Evolutionary conservation across 495 filamentous ascomycete genomes (phyloP).

Genomic region (Corynascus novoguineensis): DNA sequence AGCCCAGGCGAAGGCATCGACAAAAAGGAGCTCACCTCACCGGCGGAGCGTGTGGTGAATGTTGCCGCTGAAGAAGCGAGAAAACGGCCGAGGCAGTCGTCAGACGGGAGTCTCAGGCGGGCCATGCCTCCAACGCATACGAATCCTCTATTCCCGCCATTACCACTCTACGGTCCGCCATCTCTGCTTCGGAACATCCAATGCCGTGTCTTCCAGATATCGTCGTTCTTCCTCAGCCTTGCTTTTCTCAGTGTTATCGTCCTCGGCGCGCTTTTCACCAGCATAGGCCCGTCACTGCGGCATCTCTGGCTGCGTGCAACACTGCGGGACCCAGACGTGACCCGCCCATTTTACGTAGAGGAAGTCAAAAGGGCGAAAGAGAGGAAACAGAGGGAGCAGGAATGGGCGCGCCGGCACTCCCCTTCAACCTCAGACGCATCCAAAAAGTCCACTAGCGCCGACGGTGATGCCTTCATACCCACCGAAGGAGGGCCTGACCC

Average conservation of each 20-base stretch:
- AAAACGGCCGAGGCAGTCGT: constrained; percentile 18
- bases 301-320: constrained; percentile 45
- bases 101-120: constrained; percentile 34
- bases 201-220: constrained; percentile 52
- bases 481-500: constrained; percentile 76
- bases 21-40: constrained; percentile 7
- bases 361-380: constrained; percentile 46
- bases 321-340: constrained; percentile 50
- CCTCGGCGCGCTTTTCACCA: constrained; percentile 61
- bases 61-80: constrained; percentile 10
- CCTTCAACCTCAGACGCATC: constrained; percentile 17
- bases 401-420: constrained; percentile 52
- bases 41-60: constrained; percentile 12
- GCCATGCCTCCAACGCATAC: constrained; percentile 58
- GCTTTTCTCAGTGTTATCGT: constrained; percentile 72
- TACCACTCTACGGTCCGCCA: constrained; percentile 78
- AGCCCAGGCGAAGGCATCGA: constrained; percentile 11
- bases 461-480: constrained; percentile 55
- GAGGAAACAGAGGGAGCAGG: constrained; percentile 50
- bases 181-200: constrained; percentile 58
- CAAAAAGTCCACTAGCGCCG: constrained; percentile 35
- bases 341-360: constrained; percentile 67
- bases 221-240: constrained; percentile 70
- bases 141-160: constrained; percentile 80
- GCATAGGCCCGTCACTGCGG: constrained; percentile 46